Conservation (phyloP, 495 filamentous ascomycete genomes). For the Poronia punctata region DNA sequence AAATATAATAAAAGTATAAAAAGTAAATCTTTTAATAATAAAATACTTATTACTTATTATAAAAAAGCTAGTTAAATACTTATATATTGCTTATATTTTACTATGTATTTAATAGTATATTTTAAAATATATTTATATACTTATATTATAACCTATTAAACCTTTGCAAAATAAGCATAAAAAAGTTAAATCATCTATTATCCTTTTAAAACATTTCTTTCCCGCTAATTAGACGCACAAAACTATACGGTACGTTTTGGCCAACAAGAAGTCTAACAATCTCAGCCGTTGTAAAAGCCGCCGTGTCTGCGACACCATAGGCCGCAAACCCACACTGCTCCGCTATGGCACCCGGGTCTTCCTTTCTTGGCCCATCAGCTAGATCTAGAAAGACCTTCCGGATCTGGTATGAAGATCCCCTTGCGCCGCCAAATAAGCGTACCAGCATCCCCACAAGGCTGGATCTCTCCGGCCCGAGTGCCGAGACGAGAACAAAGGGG, state of each 20-base stretch:
- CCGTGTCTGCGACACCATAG: conserved; percentile 71
- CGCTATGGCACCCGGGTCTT: conserved; percentile 63
- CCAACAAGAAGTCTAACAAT: conserved; percentile 70
- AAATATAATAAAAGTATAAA: too few relatives aligned
- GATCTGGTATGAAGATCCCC: conserved; percentile 41
- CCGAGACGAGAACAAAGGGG: conserved; percentile 75
- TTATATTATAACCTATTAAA: too few relatives aligned
- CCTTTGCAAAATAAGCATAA: too few relatives aligned
- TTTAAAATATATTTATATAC: too few relatives aligned
- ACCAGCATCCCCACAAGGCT: conserved; percentile 72
- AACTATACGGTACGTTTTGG: conserved; percentile 81
- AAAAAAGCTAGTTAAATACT: too few relatives aligned
- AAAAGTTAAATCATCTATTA: too few relatives aligned
- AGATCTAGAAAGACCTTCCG: conserved; percentile 78
- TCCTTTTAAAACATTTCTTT: conserved; percentile 58
- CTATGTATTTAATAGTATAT: too few relatives aligned
- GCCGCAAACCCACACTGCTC: conserved; percentile 67
- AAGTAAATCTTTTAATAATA: too few relatives aligned
- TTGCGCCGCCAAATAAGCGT: conserved; percentile 51
- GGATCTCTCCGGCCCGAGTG: conserved; percentile 68
- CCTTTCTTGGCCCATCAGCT: conserved; percentile 57
- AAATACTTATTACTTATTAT: too few relatives aligned
- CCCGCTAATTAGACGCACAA: conserved; percentile 71
- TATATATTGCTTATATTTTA: too few relatives aligned
- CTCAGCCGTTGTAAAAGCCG: conserved; percentile 75